Conservation (phyloP, 495 filamentous ascomycete genomes). For the Talaromyces liani region DNA sequence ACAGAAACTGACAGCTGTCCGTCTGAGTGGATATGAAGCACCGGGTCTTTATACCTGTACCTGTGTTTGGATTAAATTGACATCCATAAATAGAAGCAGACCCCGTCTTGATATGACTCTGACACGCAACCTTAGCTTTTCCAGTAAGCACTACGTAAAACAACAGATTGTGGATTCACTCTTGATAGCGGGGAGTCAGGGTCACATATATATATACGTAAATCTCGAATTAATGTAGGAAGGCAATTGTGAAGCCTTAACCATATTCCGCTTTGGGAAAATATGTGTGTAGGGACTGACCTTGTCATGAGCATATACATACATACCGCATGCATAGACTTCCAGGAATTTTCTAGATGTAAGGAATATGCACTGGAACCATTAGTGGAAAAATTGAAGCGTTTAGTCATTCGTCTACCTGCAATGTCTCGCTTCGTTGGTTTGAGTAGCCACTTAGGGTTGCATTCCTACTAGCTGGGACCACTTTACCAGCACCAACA, state of each 20-base stretch:
- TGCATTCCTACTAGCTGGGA: not conserved
- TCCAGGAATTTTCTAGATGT: not conserved
- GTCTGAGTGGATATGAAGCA: too few species aligned
- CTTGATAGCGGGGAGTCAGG: too few species aligned
- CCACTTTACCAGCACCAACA: not conserved
- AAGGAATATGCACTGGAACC: not conserved
- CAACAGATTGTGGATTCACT: not conserved
- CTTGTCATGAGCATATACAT: not conserved
- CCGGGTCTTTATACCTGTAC: not conserved
- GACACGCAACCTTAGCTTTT: not conserved
- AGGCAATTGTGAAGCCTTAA: too few species aligned
- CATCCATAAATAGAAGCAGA: not conserved
- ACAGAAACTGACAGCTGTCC: not conserved
- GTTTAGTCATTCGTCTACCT: not conserved
- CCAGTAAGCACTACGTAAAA: not conserved
- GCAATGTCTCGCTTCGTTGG: not conserved
- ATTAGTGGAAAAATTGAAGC: not conserved
- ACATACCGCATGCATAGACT: not conserved
- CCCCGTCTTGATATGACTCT: not conserved
- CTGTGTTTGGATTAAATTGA: not conserved
- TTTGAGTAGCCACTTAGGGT: not conserved
- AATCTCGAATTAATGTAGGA: too few species aligned
- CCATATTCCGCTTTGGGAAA: too few species aligned
- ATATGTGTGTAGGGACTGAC: too few species aligned
- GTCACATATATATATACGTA: too few species aligned